Evolutionary conservation across 1,139 yeast species (phyloP), one percentile per base, ranked within the genome.

Genomic region (Petasospora rhodanensis): DNA sequence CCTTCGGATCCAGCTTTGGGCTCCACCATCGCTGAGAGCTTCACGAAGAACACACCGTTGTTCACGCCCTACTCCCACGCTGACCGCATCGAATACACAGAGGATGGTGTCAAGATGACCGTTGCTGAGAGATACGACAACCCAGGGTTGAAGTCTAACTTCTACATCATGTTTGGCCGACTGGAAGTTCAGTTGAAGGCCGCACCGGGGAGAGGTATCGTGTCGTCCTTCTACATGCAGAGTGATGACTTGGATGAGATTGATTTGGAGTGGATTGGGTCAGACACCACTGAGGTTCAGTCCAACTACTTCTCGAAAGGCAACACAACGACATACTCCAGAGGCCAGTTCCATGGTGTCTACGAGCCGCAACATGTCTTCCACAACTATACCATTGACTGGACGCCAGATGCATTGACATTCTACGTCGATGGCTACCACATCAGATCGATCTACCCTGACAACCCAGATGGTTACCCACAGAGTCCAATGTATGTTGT

Each of bases 161-260:
- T 83, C 54, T 84, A 84, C 58, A 73, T 86, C 43, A 82, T 86
- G 89, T 86, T 79, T 59, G 96, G 96, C 34, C 76, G 76, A 46
- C 75, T 85, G 14, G 93, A 84, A 54, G 87, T 79, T 8, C 68
- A 66, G 2, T 55, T 83, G 40, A 72, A 79, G 54, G 82, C 91
- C 13, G 87, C 91, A 4, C 61, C 70, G 14, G 95, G 95, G 17
- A 58, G 58, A 27, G 96, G 95, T 40, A 69, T 86, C 24, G 74
- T 86, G 15, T 82, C 95, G 0, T 77, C 89, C 3, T 78, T 85
- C 50, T 85, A 79, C 46, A 65, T 86, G 40, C 94, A 85, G 56
- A 78, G 87, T 46, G 95, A 86, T 55, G 94, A 81, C 49, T 63
- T 79, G 43, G 96, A 86, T 58, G 96, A 86, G 61, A 76, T 86